Conservation (phyloP, 176 grass and related monocot species). For the Oryza rufipogon region DNA sequence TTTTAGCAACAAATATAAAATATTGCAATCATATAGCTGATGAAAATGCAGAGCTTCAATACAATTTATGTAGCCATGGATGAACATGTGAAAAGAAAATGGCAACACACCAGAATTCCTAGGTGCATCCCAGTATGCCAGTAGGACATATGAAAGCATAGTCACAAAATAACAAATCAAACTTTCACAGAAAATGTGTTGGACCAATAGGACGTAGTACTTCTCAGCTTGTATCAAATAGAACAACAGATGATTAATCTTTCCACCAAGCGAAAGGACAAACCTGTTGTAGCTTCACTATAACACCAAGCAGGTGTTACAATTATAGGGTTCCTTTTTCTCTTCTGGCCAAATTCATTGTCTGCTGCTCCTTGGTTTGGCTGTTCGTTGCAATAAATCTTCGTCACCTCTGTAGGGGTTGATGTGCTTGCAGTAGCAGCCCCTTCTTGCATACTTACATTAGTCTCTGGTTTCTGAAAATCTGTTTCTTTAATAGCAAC, state of each 20-base stretch:
- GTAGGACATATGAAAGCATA: conserved; percentile 20
- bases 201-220: conserved; percentile 8
- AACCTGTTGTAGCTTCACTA: conserved; percentile 76
- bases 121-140: conserved; percentile 21
- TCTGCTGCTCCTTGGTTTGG: conserved; percentile 42
- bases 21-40: conserved; percentile 25
- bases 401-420: conserved; percentile 48
- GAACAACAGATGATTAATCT: conserved; percentile 31
- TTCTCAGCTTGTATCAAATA: conserved; percentile 26
- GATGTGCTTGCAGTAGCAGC: conserved; percentile 36
- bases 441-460: conserved; percentile 41
- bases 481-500: conserved; percentile 50
- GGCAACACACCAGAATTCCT: background rate
- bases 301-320: conserved; percentile 97
- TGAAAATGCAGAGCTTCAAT: background rate
- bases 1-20: conserved; percentile 20
- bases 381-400: conserved; percentile 59
- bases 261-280: conserved; percentile 42
- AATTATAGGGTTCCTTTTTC: conserved; percentile 87
- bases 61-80: background rate
- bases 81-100: background rate
- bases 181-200: conserved; percentile 3
- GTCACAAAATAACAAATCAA: conserved; percentile 6
- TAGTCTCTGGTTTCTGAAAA: conserved; percentile 52
- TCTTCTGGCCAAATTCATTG: conserved; percentile 68